These are phyloP conservation scores for Malus hybrid DNA, from an alignment of 331 rosid species.

Conservation along the genomic window DNA sequence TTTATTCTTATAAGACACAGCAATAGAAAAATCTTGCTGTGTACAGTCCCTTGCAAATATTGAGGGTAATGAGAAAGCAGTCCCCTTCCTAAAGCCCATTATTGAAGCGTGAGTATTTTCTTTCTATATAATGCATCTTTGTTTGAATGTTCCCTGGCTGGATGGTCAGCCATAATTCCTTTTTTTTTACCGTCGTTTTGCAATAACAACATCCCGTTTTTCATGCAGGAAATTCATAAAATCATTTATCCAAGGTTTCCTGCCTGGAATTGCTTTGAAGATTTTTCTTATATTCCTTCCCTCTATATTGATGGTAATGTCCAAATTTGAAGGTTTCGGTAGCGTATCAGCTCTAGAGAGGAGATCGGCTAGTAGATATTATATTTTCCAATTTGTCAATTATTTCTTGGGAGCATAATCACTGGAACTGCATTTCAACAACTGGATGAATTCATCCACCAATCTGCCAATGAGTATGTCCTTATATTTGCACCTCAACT, in stretches of 20 bases:
- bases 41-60: constrained; percentile 53
- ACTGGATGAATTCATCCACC: constrained; percentile 71
- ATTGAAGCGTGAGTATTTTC: constrained; percentile 58
- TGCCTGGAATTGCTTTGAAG: constrained; percentile 96
- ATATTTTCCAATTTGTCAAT: too few species aligned
- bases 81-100: constrained; percentile 59
- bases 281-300: constrained; percentile 84
- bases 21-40: constrained; percentile 11
- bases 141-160: background rate
- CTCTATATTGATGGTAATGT: background rate
- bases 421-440: constrained; percentile 96
- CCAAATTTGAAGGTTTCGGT: too few species aligned
- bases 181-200: background rate
- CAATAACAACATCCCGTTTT: background rate
- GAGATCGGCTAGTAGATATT: too few species aligned
- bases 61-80: constrained; percentile 78
- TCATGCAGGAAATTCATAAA: constrained; percentile 59
- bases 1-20: too few species aligned
- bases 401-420: constrained; percentile 7
- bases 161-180: background rate
- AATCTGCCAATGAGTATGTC: constrained; percentile 81
- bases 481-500: background rate
- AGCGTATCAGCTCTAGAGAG: too few species aligned
- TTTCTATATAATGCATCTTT: background rate
- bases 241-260: constrained; percentile 89